Evolutionary conservation across 179 eudicot species (phyloP).

Genomic region (Heliamphora pulchella): DNA sequence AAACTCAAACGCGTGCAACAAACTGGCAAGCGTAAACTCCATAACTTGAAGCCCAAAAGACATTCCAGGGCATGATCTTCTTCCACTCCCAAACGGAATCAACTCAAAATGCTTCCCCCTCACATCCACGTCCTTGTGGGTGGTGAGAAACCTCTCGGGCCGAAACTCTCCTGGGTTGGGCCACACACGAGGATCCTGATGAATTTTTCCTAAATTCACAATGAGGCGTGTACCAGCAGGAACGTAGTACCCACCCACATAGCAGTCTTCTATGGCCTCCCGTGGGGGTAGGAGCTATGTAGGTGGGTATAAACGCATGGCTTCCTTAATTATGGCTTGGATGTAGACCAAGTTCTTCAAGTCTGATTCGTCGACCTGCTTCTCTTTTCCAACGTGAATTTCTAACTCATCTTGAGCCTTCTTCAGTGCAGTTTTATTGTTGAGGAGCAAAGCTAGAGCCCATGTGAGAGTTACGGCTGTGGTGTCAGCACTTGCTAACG

Average conservation of each 20-base stretch:
- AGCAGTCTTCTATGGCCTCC: conserved; percentile 25
- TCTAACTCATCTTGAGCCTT: conserved; percentile 10
- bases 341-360: conserved; percentile 26
- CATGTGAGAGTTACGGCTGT: background rate
- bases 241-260: conserved; percentile 29
- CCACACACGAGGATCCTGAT: conserved; percentile 35
- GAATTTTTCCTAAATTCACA: conserved; percentile 33
- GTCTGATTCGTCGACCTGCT: conserved; percentile 10
- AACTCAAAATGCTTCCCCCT: conserved; percentile 32
- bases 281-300: conserved; percentile 26
- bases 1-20: conserved; percentile 13
- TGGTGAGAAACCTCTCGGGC: conserved; percentile 41
- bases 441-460: conserved; percentile 7
- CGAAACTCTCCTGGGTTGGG: conserved; percentile 28
- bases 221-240: conserved; percentile 27
- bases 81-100: conserved; percentile 41
- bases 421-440: background rate
- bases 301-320: conserved; percentile 41
- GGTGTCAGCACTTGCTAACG: background rate
- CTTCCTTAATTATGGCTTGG: conserved; percentile 49
- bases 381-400: background rate
- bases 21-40: conserved; percentile 25
- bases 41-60: conserved; percentile 23
- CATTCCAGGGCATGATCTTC: conserved; percentile 36
- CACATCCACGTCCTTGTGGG: conserved; percentile 29